Base-by-base conservation (phyloP, 805 yeast genomes). In the Wilhelminamyces savonicus region DNA sequence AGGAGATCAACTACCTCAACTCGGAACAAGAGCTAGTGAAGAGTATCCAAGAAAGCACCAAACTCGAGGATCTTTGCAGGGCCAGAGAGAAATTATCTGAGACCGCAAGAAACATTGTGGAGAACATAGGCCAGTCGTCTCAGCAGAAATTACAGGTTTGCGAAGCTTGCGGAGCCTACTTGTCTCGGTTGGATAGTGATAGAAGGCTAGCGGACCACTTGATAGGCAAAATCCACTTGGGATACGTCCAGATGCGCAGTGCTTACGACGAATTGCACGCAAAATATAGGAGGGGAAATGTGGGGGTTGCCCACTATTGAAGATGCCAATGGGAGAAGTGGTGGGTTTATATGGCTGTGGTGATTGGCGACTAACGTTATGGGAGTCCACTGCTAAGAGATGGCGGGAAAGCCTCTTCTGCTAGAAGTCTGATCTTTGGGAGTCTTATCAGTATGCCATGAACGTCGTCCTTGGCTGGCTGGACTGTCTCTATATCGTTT, bases 141-240 rank as follows among this genome's bases (percentile, higher is more conserved):
- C 94, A 83, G 48, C 97, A 88, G 46, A 84, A 85, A 52, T 63
- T 88, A 26, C 96, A 87, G 53, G 94, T 85, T 1, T 88, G 97
- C 56, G 82, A 76, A 39, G 77, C 76, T 2, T 88, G 97, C 57
- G 95, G 95, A 1, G 95, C 95, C 1, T 86, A 81, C 47, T 61
- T 90, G 22, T 82, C 94, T 7, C 64, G 90, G 37, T 59, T 87
- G 32, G 97, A 88, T 52, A 84, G 82, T 35, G 97, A 88, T 51
- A 68, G 87, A 51, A 68, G 97, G 43, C 62, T 88, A 39, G 94
- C 90, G 1, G 95, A 84, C 44, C 97, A 88, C 54, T 87, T 85
- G 50, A 58, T 78, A 15, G 97, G 97, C 1, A 86, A 85, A 44
- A 74, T 84, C 35, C 97, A 88, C 59, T 50, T 83, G 39, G 90